Conservation (phyloP, 2,329 filamentous ascomycete genomes). For the Fusarium mangiferae region DNA sequence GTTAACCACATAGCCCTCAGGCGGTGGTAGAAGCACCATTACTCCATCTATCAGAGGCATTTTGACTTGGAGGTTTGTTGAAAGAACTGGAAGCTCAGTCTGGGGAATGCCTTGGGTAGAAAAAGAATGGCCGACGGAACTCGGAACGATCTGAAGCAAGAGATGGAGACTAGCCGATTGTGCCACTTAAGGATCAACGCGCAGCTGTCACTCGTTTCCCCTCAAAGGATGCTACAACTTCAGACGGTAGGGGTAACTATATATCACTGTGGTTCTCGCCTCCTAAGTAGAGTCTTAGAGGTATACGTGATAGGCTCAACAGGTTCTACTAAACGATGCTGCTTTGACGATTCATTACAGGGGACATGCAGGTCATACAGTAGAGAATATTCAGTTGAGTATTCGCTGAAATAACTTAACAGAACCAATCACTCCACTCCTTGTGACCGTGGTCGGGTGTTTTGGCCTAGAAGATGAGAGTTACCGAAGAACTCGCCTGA, state of each 20-base stretch:
- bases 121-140: background rate
- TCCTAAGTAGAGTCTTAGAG: background rate
- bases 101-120: background rate
- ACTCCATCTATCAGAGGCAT: slow-evolving; percentile 35
- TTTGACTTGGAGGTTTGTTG: background rate
- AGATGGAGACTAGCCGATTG: slow-evolving; percentile 2
- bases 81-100: background rate
- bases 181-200: background rate
- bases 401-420: background rate
- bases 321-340: background rate
- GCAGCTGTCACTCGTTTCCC: background rate
- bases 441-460: background rate
- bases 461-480: background rate
- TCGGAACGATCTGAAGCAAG: background rate
- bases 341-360: background rate
- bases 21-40: slow-evolving; percentile 35
- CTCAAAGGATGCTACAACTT: background rate
- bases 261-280: background rate
- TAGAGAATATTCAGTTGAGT: background rate
- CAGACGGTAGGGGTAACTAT: background rate
- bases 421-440: background rate
- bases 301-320: background rate
- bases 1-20: slow-evolving; percentile 48
- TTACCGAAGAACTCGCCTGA: background rate
- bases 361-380: background rate